Percentiles rank a stretch among this genome's conserved stretches.
phyloP scores from a whole-genome alignment of 768 basidiomycete species.

The Coprinopsis marcescibilis region DNA sequence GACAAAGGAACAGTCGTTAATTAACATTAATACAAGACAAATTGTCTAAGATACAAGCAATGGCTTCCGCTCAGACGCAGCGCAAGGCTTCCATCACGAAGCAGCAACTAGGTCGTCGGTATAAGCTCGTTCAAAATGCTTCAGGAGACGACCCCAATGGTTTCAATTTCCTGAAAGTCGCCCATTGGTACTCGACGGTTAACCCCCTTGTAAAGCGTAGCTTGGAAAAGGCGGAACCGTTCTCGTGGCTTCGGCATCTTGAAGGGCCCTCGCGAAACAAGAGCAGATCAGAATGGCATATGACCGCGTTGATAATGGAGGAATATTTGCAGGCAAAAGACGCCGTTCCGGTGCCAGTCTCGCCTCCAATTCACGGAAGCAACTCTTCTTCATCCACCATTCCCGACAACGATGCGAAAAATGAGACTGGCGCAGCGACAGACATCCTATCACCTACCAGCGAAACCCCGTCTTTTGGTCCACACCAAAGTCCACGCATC shows the following conservation, averaged over 20 bases:
- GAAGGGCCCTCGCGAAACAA: slow-evolving; percentile 35
- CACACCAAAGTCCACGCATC: not conserved
- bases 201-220: slow-evolving; percentile 40
- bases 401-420: slow-evolving; percentile 32
- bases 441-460: slow-evolving; percentile 3
- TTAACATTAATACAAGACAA: slow-evolving; percentile 62
- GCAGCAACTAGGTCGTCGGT: slow-evolving; percentile 63
- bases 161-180: slow-evolving; percentile 33
- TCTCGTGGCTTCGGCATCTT: slow-evolving; percentile 69
- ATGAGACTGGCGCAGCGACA: not conserved
- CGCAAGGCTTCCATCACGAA: slow-evolving; percentile 60
- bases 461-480: slow-evolving; percentile 4
- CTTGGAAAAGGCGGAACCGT: slow-evolving; percentile 61
- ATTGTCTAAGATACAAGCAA: slow-evolving; percentile 45
- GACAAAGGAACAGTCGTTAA: slow-evolving; percentile 54
- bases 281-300: slow-evolving; percentile 48
- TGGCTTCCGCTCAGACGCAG: slow-evolving; percentile 45
- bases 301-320: slow-evolving; percentile 66
- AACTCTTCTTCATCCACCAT: slow-evolving; percentile 34
- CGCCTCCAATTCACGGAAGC: slow-evolving; percentile 7
- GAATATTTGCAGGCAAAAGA: slow-evolving; percentile 48
- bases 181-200: slow-evolving; percentile 57
- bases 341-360: not conserved
- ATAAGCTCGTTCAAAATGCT: slow-evolving; percentile 43
- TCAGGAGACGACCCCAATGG: not conserved